Conservation (phyloP, 768 basidiomycete species). For the Tylopilus vinaceipallidus region DNA sequence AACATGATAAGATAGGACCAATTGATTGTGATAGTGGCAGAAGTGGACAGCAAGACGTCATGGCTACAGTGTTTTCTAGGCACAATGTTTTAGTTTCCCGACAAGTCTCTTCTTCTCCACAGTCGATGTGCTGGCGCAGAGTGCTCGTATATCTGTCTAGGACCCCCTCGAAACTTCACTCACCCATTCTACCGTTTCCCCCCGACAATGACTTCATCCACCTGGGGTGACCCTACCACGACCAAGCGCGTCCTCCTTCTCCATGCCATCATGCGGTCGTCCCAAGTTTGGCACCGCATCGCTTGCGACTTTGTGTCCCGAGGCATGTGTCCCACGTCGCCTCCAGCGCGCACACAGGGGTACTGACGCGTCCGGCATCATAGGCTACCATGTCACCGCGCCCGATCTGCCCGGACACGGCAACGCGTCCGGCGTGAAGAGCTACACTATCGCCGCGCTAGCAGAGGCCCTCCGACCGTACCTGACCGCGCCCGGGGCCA, state of each 20-base stretch:
- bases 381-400: constrained; percentile 26
- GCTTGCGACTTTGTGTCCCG: constrained; percentile 12
- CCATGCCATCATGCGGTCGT: constrained; percentile 16
- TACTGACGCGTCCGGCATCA: background rate
- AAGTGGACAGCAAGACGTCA: too few relatives aligned
- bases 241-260: constrained; percentile 18
- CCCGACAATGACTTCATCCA: constrained; percentile 7
- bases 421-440: background rate
- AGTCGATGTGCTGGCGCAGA: too few relatives aligned
- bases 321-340: constrained; percentile 10
- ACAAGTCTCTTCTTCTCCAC: too few relatives aligned
- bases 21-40: too few relatives aligned
- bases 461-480: constrained; percentile 13
- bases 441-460: constrained; percentile 16
- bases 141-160: too few relatives aligned
- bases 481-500: background rate
- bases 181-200: too few relatives aligned
- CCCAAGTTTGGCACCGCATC: constrained; percentile 17
- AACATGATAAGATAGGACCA: too few relatives aligned
- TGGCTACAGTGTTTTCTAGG: too few relatives aligned
- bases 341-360: background rate
- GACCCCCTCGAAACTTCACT: too few relatives aligned
- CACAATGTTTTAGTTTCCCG: too few relatives aligned
- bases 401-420: constrained; percentile 26
- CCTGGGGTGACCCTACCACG: constrained; percentile 20